phyloP scores from a whole-genome alignment of 1,139 yeast species.

The Sugiyamaella neomexicana region DNA sequence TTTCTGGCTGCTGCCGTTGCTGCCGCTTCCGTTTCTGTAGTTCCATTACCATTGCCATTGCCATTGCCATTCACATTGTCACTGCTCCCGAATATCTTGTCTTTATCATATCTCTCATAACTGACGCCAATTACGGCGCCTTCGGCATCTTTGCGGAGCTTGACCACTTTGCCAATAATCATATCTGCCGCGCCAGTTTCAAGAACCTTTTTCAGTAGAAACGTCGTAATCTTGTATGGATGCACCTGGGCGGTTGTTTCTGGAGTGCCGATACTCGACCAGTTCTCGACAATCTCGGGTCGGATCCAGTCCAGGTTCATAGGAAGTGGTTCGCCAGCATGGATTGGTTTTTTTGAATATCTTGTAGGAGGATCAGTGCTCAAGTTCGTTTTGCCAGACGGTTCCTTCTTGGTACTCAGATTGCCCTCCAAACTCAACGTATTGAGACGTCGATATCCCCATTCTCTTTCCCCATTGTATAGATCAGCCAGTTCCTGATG shows the following conservation, averaged over 20 bases:
- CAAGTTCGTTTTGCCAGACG: constrained; percentile 4
- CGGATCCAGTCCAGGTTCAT: constrained; percentile 79
- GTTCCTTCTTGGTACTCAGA: constrained; percentile 36
- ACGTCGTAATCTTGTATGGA: constrained; percentile 88
- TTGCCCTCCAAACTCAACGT: constrained; percentile 89
- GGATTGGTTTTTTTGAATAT: constrained; percentile 9
- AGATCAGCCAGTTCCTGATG: constrained; percentile 81
- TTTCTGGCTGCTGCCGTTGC: too few species aligned
- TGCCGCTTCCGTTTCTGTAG: too few species aligned
- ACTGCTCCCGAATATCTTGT: background rate
- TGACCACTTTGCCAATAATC: constrained; percentile 71
- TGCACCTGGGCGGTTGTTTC: constrained; percentile 96
- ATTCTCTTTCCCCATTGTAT: constrained; percentile 76
- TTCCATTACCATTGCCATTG: background rate
- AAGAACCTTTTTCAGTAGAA: constrained; percentile 73
- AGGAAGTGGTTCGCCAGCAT: constrained; percentile 50
- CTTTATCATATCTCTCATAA: constrained; percentile 20
- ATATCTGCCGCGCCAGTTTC: constrained; percentile 84
- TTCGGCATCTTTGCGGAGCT: constrained; percentile 27
- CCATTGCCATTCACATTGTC: background rate
- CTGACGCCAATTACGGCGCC: constrained; percentile 29
- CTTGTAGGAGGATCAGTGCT: constrained; percentile 10
- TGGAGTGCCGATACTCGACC: constrained; percentile 80
- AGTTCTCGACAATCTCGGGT: constrained; percentile 61
- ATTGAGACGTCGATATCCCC: constrained; percentile 91